Percentiles rank a stretch among this genome's conserved stretches.
Conservation (phyloP, 2,329 filamentous ascomycete species). For the Hymenoscyphus fraxineus region DNA sequence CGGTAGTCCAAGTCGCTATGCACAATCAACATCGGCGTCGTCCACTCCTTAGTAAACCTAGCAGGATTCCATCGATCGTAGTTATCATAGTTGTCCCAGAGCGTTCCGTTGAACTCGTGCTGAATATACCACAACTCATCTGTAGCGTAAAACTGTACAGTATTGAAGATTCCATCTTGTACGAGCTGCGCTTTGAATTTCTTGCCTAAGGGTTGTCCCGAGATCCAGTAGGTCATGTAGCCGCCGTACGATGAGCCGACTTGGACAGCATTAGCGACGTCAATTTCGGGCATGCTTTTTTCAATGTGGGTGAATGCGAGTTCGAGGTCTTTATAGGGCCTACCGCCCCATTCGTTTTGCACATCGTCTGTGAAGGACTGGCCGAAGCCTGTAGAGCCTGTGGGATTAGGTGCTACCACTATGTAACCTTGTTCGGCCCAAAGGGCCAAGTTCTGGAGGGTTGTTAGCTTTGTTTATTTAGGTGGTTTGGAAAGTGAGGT, state of each 20-base stretch:
- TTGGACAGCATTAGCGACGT: constrained; percentile 64
- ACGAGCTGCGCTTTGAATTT: constrained; percentile 69
- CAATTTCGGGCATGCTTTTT: constrained; percentile 60
- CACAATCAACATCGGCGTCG: constrained; percentile 80
- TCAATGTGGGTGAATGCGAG: constrained; percentile 70
- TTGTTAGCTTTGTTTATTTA: no score
- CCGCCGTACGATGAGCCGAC: constrained; percentile 70
- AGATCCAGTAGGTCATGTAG: constrained; percentile 84
- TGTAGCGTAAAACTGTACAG: constrained; percentile 48
- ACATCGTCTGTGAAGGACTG: constrained; percentile 61
- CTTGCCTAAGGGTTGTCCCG: constrained; percentile 74
- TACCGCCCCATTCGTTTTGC: constrained; percentile 44
- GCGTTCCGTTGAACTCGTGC: constrained; percentile 60
- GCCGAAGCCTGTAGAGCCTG: constrained; percentile 76
- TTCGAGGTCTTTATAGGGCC: constrained; percentile 75
- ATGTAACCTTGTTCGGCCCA: constrained; percentile 85
- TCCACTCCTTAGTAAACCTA: constrained; percentile 63
- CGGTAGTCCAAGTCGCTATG: constrained; percentile 88
- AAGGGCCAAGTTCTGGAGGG: constrained; percentile 61
- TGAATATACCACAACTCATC: constrained; percentile 66
- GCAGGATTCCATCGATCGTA: constrained; percentile 69
- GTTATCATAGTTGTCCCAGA: constrained; percentile 56
- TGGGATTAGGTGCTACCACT: constrained; percentile 74
- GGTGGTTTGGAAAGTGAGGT: no score
- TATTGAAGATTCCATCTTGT: constrained; percentile 23